Percentiles rank a stretch among this genome's conserved stretches.
These are phyloP conservation scores for Trifolium fragiferum DNA, from an alignment of 306 rosid genomes.

Conservation along the genomic window DNA sequence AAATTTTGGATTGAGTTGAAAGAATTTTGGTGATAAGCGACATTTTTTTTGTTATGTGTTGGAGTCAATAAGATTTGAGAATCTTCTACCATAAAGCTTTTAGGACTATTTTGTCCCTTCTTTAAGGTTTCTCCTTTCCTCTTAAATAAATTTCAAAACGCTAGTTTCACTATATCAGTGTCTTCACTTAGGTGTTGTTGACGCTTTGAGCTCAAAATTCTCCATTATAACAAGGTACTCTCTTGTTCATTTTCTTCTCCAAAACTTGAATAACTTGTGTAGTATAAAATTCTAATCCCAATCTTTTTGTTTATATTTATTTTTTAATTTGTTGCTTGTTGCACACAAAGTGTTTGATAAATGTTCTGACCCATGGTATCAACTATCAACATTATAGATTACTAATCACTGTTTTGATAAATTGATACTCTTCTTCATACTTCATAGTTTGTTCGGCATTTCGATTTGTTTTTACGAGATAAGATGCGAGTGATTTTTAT, in stretches of 20 bases:
- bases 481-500: neutral
- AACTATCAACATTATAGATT: neutral
- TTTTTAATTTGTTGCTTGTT: neutral
- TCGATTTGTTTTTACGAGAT: neutral
- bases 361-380: constrained; percentile 8
- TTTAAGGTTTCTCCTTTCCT: too few species aligned
- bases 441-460: neutral
- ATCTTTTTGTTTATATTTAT: neutral
- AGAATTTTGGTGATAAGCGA: too few species aligned
- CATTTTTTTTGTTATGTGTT: too few species aligned
- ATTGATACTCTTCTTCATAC: neutral
- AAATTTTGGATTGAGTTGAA: too few species aligned
- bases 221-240: neutral
- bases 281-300: neutral
- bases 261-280: neutral
- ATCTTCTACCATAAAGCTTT: too few species aligned
- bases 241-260: neutral
- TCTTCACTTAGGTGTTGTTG: neutral
- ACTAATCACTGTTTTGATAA: neutral
- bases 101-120: too few species aligned
- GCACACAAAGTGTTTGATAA: constrained; percentile 7
- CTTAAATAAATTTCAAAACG: too few species aligned
- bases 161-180: neutral
- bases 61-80: too few species aligned
- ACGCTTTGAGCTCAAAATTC: neutral